Evolutionary conservation across 2,329 filamentous ascomycete genomes (phyloP), one percentile per base, ranked within the genome.

Genomic region (Acarospora socialis): DNA sequence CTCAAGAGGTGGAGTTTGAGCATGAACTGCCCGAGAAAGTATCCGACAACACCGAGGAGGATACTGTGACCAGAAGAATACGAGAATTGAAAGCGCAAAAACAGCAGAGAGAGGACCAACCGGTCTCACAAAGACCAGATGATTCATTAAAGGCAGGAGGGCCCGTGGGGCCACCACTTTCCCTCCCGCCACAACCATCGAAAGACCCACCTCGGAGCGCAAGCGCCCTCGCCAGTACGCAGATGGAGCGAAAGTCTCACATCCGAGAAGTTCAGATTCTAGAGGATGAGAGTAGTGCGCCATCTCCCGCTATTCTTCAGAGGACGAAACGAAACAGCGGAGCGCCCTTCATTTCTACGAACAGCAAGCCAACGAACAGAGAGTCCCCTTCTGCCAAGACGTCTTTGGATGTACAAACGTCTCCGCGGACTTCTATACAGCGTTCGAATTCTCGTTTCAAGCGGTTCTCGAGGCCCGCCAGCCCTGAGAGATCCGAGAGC

Each of bases 231-330:
- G n/a, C n/a, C n/a, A 17, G 9, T 9, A 7, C 23, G 3, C 8
- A 10, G 5, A 9, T 21, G 13, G 18, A 27, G 21, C 7, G 28
- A 7, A 31, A 29, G 18, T 23, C 26, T 12, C 21, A 29, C 10
- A 19, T 20, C 15, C 47, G 54, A 6, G 53, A 59, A 12, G 49
- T 56, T 7, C 30, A 37, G 14, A 38, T 41, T n/a, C 40, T 43
- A 8, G 36, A 40, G 14, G 36, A 35, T 2, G 70, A 79, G 14
- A 75, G 81, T 12, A 73, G 73, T 9, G 79, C 79, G 0, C 78
- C 79, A 1, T 78, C 72, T 12, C 78, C 79, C 0, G 66, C 75
- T 1, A 65, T 83, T 5, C 65, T 73, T 10, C 77, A 78, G 39
- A 65, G 73, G 10, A 60, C 63, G 6, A 59, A 65, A 16, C 59